Base-by-base conservation (phyloP, 805 yeast genomes). In the Metschnikowia shivogae region DNA sequence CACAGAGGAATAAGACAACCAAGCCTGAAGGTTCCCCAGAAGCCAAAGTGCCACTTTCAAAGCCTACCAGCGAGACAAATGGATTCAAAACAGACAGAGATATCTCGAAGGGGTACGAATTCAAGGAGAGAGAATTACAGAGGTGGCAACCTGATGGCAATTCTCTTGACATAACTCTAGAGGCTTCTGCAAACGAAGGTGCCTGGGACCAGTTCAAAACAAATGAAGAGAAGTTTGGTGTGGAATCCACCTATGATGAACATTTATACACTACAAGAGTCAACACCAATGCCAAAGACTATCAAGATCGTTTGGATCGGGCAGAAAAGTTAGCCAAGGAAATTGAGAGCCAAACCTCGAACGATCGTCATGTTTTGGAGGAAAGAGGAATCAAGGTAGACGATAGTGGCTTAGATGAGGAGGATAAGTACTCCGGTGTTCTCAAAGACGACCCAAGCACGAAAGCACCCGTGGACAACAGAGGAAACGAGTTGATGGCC, bases 201-300 rank as follows among this genome's bases (percentile, higher is more conserved):
- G 59, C 61, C 8, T 93, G 98, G 98, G 97, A 93, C 67, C 99
- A 93, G 69, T 93, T 93, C 66, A 85, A 86, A 43, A 92, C 81
- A n/a, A 93, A 93, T 64, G 85, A 87, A 62, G 77, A 81, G 46
- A 84, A 86, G 65, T 93, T 93, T 63, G 97, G 97, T 32, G 84
- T 93, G 39, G 83, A 79, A 52, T 83, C 96, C 0, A 77, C 88
- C 29, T 86, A 77, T 62, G 92, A 90, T 62, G 98, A 92, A 65
- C 81, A 82, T 62, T 70, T 85, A 49, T 92, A 92, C 66, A 92
- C 98, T 20, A 89, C 97, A 0, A 79, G 78, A 50, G 67, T 85
- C 60, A 63, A 89, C 58, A 84, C 73, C 43, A 63, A 74, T 36
- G 86, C 84, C 49, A 93, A 96, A 11, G 87, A 86, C 54, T 93